phyloP scores from a whole-genome alignment of 768 basidiomycete genomes.

The Naganishia vaughanmartiniae region DNA sequence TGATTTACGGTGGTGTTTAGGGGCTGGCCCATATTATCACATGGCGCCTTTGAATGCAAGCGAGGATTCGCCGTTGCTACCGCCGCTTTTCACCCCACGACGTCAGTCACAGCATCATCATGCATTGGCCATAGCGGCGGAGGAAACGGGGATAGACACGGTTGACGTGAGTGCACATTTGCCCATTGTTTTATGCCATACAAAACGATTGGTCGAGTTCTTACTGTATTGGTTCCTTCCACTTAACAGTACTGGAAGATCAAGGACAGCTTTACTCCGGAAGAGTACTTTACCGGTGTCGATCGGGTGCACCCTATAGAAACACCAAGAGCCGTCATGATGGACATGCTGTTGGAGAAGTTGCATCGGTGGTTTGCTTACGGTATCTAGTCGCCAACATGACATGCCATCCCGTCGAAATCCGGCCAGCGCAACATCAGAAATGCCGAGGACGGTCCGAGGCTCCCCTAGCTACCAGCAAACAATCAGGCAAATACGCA shows the following conservation, averaged over 20 bases:
- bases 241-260: constrained; percentile 25
- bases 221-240: not conserved
- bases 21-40: constrained; percentile 5
- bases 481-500: too few species aligned
- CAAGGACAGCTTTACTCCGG: constrained; percentile 26
- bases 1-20: not conserved
- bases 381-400: constrained; percentile 13
- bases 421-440: not conserved
- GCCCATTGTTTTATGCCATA: not conserved
- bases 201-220: not conserved
- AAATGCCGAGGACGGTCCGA: too few species aligned
- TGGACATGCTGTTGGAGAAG: constrained; percentile 28
- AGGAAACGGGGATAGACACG: constrained; percentile 22
- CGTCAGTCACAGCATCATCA: constrained; percentile 9
- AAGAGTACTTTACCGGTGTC: constrained; percentile 17
- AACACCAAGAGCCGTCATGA: constrained; percentile 17
- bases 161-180: not conserved
- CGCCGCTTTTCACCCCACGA: constrained; percentile 19
- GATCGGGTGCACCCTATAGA: constrained; percentile 23
- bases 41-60: constrained; percentile 16
- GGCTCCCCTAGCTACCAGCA: too few species aligned
- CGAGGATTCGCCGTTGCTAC: constrained; percentile 15
- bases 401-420: not conserved
- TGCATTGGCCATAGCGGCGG: constrained; percentile 11
- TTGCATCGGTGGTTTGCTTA: constrained; percentile 24